phyloP scores from a whole-genome alignment of 176 grass and related monocot species.

The Lolium perenne region DNA sequence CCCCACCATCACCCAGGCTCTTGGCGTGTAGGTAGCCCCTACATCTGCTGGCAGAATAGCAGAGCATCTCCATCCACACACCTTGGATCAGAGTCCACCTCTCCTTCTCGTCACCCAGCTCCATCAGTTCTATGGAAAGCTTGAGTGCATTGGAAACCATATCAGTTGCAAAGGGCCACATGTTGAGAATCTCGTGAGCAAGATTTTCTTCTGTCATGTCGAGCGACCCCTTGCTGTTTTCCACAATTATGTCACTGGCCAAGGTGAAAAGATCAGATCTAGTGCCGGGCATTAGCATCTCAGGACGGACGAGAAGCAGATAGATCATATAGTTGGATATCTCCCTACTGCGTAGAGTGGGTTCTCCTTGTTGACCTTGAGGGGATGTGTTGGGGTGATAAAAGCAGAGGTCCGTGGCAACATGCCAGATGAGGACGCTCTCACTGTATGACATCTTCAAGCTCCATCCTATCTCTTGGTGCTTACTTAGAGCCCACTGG shows the following conservation, averaged over 20 bases:
- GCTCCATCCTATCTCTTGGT: background rate
- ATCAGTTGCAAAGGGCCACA: background rate
- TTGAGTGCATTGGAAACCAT: background rate
- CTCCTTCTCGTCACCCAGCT: background rate
- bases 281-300: background rate
- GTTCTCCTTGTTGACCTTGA: background rate
- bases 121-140: background rate
- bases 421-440: background rate
- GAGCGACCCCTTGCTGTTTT: background rate
- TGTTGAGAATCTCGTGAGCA: background rate
- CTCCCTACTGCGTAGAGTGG: background rate
- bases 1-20: background rate
- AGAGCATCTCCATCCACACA: background rate
- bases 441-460: background rate
- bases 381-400: background rate
- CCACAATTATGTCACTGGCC: background rate
- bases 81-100: background rate
- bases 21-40: background rate
- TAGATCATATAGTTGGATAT: constrained; percentile 10
- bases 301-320: background rate
- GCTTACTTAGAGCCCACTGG: background rate
- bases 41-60: background rate
- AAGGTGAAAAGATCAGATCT: background rate
- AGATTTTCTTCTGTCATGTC: background rate
- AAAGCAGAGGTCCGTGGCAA: background rate